Evolutionary conservation across 1,284 basidiomycete genomes (phyloP).

Genomic region (Rhizoctonia solani): DNA sequence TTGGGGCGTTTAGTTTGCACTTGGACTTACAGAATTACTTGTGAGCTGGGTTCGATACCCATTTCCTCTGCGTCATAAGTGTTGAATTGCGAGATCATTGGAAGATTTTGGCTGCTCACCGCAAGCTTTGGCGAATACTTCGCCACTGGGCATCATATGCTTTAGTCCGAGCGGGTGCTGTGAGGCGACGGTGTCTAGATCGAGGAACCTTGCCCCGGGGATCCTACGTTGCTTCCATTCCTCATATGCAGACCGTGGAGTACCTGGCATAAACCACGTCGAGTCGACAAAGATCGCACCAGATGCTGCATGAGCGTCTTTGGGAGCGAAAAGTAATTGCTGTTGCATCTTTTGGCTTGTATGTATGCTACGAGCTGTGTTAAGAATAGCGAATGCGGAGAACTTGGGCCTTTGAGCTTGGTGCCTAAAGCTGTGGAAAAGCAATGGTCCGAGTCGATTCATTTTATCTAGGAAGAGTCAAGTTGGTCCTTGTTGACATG

Average conservation of each 20-base stretch:
- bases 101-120: slow-evolving; percentile 53
- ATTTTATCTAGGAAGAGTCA: slow-evolving; percentile 14
- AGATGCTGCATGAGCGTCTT: slow-evolving; percentile 37
- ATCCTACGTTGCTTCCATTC: slow-evolving; percentile 58
- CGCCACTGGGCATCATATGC: slow-evolving; percentile 88
- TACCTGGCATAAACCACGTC: slow-evolving; percentile 88
- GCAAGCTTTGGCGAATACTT: slow-evolving; percentile 78
- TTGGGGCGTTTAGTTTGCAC: not conserved
- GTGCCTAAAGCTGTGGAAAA: not conserved
- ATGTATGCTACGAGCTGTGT: slow-evolving; percentile 3
- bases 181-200: slow-evolving; percentile 80
- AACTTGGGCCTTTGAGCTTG: not conserved
- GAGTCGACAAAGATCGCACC: slow-evolving; percentile 68
- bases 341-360: slow-evolving; percentile 20
- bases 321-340: slow-evolving; percentile 29
- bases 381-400: not conserved
- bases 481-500: not conserved
- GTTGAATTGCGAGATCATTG: not conserved
- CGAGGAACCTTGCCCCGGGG: slow-evolving; percentile 75
- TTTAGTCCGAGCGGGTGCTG: slow-evolving; percentile 71
- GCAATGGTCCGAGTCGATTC: slow-evolving; percentile 1
- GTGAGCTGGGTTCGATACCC: slow-evolving; percentile 74
- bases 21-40: slow-evolving; percentile 73
- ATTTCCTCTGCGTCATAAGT: slow-evolving; percentile 68
- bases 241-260: slow-evolving; percentile 67